phyloP scores from a whole-genome alignment of 2,329 filamentous ascomycete genomes.

The Colletotrichum camelliae region DNA sequence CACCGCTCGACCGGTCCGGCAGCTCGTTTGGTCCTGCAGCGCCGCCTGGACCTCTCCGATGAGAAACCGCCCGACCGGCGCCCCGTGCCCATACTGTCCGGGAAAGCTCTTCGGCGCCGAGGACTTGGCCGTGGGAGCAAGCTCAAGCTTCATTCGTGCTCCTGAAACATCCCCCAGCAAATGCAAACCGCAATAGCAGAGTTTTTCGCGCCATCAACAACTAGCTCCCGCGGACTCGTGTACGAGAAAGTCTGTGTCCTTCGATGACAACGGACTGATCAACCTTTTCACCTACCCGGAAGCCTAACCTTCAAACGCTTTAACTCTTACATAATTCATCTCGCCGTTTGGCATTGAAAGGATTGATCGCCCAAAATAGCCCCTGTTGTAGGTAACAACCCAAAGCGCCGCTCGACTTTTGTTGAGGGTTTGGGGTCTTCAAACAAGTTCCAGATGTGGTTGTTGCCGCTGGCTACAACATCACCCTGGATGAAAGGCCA shows the following conservation, averaged over 20 bases:
- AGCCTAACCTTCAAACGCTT: neutral
- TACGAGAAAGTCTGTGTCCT: neutral
- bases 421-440: neutral
- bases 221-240: neutral
- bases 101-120: neutral
- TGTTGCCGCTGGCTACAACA: neutral
- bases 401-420: neutral
- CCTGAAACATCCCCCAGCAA: slow-evolving; percentile 1
- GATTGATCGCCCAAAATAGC: neutral
- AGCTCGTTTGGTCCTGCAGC: neutral
- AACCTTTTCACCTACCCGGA: slow-evolving; percentile 5
- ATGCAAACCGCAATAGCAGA: neutral
- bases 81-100: neutral
- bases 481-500: neutral
- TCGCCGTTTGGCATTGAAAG: neutral
- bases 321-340: neutral
- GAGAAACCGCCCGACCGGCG: neutral
- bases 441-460: neutral
- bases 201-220: neutral
- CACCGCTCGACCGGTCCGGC: neutral
- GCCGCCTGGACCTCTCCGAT: neutral
- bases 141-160: slow-evolving; percentile 13
- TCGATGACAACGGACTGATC: neutral
- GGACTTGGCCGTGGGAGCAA: neutral
- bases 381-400: neutral